Evolutionary conservation across 2,329 filamentous ascomycete genomes (phyloP), one percentile per base, ranked within the genome.

Genomic region (Botrytis fragariae): DNA sequence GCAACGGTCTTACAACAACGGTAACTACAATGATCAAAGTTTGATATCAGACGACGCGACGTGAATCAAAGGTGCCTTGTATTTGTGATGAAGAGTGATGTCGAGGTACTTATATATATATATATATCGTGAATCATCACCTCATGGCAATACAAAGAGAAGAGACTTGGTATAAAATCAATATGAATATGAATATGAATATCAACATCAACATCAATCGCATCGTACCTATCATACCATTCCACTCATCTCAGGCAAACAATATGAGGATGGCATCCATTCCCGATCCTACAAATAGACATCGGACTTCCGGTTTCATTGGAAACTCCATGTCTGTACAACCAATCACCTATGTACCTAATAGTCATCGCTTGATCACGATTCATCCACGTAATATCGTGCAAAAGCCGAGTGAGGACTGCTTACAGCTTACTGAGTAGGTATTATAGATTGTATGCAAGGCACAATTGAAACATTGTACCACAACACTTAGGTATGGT

Each of bases 251-350:
- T 48, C 8, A 60, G 3, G 9, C 10, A 61, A 42, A 16, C 16
- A 64, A 25, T 32, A 32, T 64, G 18, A 9, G 18, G n/a, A 64
- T 32, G 18, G 5, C 18, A 25, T 32, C 39, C 45, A 45, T 45
- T 29, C 29, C 60, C 60, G 7, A 18, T 12, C 29, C n/a, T 9
- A 29, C 25, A 37, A 22, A 51, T 29, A 54, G 25, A 29, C 22
- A 54, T 35, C 64, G 64, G 64, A 67, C 64, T 54, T 67, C 64
- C 64, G 64, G 64, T n/a, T 12, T 29, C 42, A 22, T 14, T 32
- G 32, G 20, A 54, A 67, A 1, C 16, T 18, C 39, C 61, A 44
- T 63, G n/a, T 57, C n/a, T 25, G 48, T 54, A n/a, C 22, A 51
- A 7, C 48, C 22, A 48, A 48, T 48, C 45, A 25, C 9, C 35